Conservation (phyloP, 1,139 yeast species). For the Lizanozyma gosingica region DNA sequence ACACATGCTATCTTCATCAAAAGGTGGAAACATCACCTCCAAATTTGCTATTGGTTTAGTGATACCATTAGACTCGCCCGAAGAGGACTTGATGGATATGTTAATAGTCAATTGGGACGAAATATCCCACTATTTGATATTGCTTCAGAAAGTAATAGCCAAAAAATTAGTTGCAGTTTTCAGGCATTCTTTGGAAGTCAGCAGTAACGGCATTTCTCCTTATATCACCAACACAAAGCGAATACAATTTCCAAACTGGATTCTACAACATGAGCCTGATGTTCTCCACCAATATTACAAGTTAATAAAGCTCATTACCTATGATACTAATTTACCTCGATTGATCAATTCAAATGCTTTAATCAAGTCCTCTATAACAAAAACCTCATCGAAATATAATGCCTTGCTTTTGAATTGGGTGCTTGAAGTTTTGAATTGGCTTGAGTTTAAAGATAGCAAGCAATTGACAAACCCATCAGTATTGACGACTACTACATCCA, state of each 20-base stretch:
- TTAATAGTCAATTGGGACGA: constrained; percentile 34
- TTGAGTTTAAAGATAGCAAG: constrained; percentile 51
- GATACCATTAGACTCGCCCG: constrained; percentile 26
- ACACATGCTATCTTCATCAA: constrained; percentile 5
- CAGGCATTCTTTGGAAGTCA: constrained; percentile 3
- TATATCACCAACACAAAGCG: constrained; percentile 26
- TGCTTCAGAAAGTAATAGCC: constrained; percentile 25
- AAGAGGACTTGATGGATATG: constrained; percentile 21
- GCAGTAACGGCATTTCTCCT: constrained; percentile 6
- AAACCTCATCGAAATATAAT: constrained; percentile 4
- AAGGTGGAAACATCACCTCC: constrained; percentile 16
- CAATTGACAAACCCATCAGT: constrained; percentile 8
- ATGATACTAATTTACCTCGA: constrained; percentile 29
- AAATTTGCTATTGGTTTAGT: constrained; percentile 34
- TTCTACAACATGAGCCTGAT: constrained; percentile 28
- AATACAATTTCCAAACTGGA: constrained; percentile 28
- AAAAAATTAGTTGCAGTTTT: constrained; percentile 24
- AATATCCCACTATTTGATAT: constrained; percentile 25
- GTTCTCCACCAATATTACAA: constrained; percentile 22
- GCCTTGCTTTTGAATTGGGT: constrained; percentile 40
- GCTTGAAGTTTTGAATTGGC: constrained; percentile 49
- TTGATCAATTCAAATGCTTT: constrained; percentile 28
- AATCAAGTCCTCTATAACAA: constrained; percentile 9
- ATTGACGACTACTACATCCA: background rate
- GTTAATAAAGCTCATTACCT: constrained; percentile 27